phyloP scores from a whole-genome alignment of 2,329 filamentous ascomycete species.

The Alternaria hordeiaustralica region DNA sequence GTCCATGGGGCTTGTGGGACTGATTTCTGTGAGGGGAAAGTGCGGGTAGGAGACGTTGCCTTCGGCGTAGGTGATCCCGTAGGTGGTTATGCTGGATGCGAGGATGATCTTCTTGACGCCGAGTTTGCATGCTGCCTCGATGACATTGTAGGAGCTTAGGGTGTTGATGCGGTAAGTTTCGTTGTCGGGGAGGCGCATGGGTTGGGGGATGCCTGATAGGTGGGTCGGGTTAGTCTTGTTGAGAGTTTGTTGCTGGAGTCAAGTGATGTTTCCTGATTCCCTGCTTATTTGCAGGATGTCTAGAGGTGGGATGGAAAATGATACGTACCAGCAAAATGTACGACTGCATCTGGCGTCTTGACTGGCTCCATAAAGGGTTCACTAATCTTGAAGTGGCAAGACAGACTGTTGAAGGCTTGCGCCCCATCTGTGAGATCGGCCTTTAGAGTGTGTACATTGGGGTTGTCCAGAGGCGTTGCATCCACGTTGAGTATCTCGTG shows the following conservation, averaged over 20 bases:
- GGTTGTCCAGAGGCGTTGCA: constrained; percentile 53
- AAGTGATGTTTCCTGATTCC: not conserved
- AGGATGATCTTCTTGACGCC: constrained; percentile 67
- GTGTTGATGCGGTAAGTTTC: constrained; percentile 59
- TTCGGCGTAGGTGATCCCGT: constrained; percentile 64
- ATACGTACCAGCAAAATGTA: constrained; percentile 63
- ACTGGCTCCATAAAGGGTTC: constrained; percentile 46
- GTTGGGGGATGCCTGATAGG: constrained; percentile 53
- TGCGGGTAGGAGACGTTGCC: constrained; percentile 62
- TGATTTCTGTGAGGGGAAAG: constrained; percentile 65
- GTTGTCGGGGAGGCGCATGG: constrained; percentile 66
- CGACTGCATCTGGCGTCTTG: constrained; percentile 62
- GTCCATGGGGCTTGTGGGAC: constrained; percentile 65
- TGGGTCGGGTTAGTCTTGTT: not conserved
- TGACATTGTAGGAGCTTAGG: constrained; percentile 60
- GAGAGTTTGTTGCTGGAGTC: not conserved
- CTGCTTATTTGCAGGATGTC: not conserved
- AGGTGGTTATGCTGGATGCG: constrained; percentile 64
- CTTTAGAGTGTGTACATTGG: constrained; percentile 59
- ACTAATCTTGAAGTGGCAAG: constrained; percentile 61
- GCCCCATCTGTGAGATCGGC: constrained; percentile 62
- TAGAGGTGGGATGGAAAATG: not conserved
- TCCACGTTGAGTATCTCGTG: constrained; percentile 63
- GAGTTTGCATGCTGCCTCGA: constrained; percentile 67
- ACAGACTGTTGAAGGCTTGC: constrained; percentile 63